Base-by-base conservation (phyloP, 2,329 filamentous ascomycete genomes). In the Pseudopithomyces chartarum region DNA sequence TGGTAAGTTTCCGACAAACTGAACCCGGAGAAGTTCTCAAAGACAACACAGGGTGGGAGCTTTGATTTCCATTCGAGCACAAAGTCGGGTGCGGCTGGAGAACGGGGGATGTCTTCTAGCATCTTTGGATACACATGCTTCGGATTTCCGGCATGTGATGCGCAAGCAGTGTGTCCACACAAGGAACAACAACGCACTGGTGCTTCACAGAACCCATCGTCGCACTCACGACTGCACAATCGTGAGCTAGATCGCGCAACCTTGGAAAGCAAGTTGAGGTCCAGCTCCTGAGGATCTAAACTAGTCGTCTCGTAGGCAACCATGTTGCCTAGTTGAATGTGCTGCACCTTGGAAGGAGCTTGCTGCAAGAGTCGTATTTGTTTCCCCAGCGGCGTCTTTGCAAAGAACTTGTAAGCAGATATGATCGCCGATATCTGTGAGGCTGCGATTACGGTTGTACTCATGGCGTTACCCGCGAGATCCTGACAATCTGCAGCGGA, bases 391-490 rank as follows among this genome's bases (percentile, higher is more conserved):
- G 3, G 20, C 15, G 19, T 23, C 19, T 43, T 23, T 6, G 6
- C n/a, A 19, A 40, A 36, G 45, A 54, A 60, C 72, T 22, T 73
- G 68, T 12, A 38, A 2, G 32, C 32, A 33, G 17, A 36, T 4
- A 86, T 81, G 1, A 93, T 71, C 0, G 85, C 82, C 1, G 85
- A 78, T 1, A 91, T 65, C 1, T 90, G 81, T 0, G 84, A 83
- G 1, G 84, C 80, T 2, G 32, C 32, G n/a, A 48, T 48, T 20
- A 48, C 45, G 6, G 45, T 48, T n/a, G 45, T 48, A n/a, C 32
- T 38, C 45, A 48, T 48, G 6, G 45, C 45, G 19, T 95, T 94
- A 0, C 90, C 90, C 1, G 89, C 89, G 2, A 94, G 77, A 61
- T 92, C 85, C 59, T 88, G 85, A 2, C 91, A 77, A 17, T 92